A percentile compares a stretch with the other conserved stretches of the same genome.
phyloP scores from a whole-genome alignment of 2,329 filamentous ascomycete genomes.

The Mollisiaceae sp. region DNA sequence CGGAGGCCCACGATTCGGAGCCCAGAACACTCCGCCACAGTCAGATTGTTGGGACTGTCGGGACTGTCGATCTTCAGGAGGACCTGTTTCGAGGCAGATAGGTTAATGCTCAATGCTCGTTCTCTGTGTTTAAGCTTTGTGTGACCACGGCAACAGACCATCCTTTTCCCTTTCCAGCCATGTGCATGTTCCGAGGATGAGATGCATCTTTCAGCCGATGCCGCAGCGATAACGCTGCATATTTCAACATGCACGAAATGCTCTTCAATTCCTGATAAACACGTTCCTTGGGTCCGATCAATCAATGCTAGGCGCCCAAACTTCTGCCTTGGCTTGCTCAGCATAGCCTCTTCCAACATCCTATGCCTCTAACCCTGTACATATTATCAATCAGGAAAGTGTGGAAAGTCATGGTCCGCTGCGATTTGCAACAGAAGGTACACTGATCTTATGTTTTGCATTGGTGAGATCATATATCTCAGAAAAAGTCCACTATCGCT shows the following conservation, averaged over 20 bases:
- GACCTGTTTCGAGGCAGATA: slow-evolving; percentile 13
- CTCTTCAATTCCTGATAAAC: slow-evolving; percentile 16
- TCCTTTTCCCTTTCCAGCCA: slow-evolving; percentile 18
- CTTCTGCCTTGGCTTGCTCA: slow-evolving; percentile 9
- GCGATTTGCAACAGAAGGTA: slow-evolving; percentile 23
- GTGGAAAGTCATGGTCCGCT: slow-evolving; percentile 17
- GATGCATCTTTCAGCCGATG: slow-evolving; percentile 19
- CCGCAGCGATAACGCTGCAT: slow-evolving; percentile 17
- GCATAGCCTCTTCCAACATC: slow-evolving; percentile 15
- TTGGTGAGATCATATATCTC: slow-evolving; percentile 11
- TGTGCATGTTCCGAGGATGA: slow-evolving; percentile 12
- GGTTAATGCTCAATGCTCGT: slow-evolving; percentile 13
- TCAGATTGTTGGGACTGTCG: not conserved
- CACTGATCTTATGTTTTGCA: not conserved
- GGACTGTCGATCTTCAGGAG: slow-evolving; percentile 12
- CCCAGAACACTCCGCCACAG: slow-evolving; percentile 10
- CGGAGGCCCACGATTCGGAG: slow-evolving; percentile 1
- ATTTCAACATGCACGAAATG: slow-evolving; percentile 16
- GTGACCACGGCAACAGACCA: slow-evolving; percentile 13
- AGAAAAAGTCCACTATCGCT: slow-evolving; percentile 11
- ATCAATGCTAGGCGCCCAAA: slow-evolving; percentile 22
- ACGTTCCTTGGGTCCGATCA: slow-evolving; percentile 13
- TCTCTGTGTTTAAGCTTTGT: slow-evolving; percentile 8
- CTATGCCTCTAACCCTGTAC: slow-evolving; percentile 14
- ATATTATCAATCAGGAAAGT: slow-evolving; percentile 19